Evolutionary conservation across 129 eudicot species (phyloP).

Genomic region (Flaveria trinervia): DNA sequence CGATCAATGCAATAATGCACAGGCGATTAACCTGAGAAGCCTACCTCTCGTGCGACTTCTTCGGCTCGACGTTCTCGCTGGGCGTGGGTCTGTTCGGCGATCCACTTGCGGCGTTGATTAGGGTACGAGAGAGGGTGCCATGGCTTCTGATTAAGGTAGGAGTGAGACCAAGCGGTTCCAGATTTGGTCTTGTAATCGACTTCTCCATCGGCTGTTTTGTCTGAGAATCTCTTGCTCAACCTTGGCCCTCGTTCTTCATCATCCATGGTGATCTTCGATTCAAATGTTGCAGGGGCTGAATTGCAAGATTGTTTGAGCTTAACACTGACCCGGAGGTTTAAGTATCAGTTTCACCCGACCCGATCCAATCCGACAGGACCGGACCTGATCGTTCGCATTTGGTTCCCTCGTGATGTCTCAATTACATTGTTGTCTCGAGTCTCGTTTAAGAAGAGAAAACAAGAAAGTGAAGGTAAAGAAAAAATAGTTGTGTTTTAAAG

Average conservation of each 20-base stretch:
- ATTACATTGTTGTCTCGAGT: too few relatives aligned
- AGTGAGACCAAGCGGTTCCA: constrained; percentile 95
- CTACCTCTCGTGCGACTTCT: constrained; percentile 90
- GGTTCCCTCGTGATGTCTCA: too few relatives aligned
- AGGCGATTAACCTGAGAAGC: too few relatives aligned
- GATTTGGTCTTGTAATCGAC: constrained; percentile 83
- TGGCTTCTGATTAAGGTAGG: constrained; percentile 86
- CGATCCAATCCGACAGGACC: neutral
- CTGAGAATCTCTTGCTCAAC: constrained; percentile 59
- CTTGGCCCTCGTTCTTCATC: constrained; percentile 53
- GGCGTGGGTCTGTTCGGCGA: constrained; percentile 90
- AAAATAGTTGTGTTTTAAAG: too few relatives aligned
- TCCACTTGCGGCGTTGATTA: constrained; percentile 96
- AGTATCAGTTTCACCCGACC: neutral
- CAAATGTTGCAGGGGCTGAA: neutral
- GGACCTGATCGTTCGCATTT: too few relatives aligned
- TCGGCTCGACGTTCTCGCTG: constrained; percentile 69
- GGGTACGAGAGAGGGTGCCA: constrained; percentile 98
- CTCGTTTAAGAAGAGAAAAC: too few relatives aligned
- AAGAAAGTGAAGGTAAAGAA: too few relatives aligned
- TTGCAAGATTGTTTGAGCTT: neutral
- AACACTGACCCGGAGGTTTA: neutral
- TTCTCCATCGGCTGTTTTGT: constrained; percentile 58
- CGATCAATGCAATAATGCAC: neutral
- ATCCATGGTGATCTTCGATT: constrained; percentile 34